phyloP scores from a whole-genome alignment of 306 rosid genomes.

The Senna tora region DNA sequence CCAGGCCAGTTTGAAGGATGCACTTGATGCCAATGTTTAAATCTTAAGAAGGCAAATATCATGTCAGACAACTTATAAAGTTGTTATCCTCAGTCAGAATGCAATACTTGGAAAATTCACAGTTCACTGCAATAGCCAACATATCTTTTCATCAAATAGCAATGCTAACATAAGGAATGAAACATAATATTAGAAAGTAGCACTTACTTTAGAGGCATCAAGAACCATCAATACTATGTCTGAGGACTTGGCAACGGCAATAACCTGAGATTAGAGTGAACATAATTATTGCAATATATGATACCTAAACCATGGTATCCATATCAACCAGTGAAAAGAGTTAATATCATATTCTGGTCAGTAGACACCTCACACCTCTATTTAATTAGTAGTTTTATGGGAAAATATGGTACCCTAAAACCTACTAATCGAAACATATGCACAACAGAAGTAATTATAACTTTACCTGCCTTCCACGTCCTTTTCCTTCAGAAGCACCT shows the following conservation, averaged over 20 bases:
- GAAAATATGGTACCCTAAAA: constrained; percentile 5
- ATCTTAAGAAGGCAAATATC: neutral
- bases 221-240: constrained; percentile 97
- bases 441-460: constrained; percentile 22
- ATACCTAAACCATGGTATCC: constrained; percentile 29
- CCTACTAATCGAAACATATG: neutral
- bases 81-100: neutral
- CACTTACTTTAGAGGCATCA: constrained; percentile 95
- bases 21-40: neutral
- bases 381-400: constrained; percentile 1
- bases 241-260: constrained; percentile 99
- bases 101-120: neutral
- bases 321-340: constrained; percentile 29
- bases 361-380: neutral
- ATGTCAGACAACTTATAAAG: neutral
- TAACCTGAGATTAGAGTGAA: constrained; percentile 65
- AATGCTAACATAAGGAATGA: neutral
- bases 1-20: neutral
- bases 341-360: constrained; percentile 9
- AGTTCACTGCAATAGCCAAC: neutral
- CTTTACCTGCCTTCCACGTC: constrained; percentile 98
- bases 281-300: constrained; percentile 31
- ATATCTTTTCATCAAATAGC: neutral
- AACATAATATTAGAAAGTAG: neutral
- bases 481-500: constrained; percentile 99